Conservation (phyloP, 768 basidiomycete genomes). For the Chalciporus pseudorubinellus region DNA sequence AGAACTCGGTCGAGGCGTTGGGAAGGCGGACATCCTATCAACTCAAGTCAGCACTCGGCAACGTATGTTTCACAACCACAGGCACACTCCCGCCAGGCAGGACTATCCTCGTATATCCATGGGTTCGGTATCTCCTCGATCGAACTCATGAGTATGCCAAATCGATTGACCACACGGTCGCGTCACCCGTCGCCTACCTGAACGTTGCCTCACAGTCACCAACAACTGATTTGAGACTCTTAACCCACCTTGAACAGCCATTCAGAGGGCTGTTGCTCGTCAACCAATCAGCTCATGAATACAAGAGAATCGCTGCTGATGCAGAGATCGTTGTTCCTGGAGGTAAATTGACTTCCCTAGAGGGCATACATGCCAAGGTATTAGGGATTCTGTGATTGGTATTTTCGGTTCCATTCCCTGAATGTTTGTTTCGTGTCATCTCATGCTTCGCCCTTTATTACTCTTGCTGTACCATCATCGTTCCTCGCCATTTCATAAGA, state of each 20-base stretch:
- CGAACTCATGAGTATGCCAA: no score
- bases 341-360: background rate
- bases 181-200: no score
- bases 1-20: no score
- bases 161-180: no score
- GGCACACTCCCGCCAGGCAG: background rate
- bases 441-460: no score
- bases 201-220: no score
- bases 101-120: conserved; percentile 10
- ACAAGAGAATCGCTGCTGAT: conserved; percentile 21
- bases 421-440: no score
- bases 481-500: no score
- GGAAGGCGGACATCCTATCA: no score
- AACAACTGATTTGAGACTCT: background rate
- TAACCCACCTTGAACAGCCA: conserved; percentile 7
- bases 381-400: conserved; percentile 1
- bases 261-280: conserved; percentile 8
- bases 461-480: no score
- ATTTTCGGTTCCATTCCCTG: no score
- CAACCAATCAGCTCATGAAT: background rate
- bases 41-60: background rate
- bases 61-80: background rate
- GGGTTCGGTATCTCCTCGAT: conserved; percentile 7
- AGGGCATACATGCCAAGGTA: background rate
- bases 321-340: background rate